Conservation (phyloP, 352 stramenopile species). For the Globisporangium rhizosaccharum region DNA sequence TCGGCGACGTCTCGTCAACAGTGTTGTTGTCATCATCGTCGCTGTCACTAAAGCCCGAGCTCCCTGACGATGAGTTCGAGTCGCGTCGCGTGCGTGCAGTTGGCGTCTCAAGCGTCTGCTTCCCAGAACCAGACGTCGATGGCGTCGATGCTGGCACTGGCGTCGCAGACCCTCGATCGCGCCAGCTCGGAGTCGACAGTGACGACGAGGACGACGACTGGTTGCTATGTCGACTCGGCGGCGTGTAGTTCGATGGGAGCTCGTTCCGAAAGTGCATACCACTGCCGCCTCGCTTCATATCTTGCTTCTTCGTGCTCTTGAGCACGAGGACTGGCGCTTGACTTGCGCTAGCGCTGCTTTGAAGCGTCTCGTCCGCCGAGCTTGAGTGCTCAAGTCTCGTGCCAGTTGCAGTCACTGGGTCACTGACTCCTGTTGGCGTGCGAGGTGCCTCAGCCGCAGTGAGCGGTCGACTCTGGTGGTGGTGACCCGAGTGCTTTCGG, state of each 20-base stretch:
- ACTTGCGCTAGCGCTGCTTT: not conserved
- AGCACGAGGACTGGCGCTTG: slow-evolving; percentile 7
- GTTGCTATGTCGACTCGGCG: slow-evolving; percentile 19
- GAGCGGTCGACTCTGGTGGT: not conserved
- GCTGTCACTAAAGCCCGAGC: slow-evolving; percentile 12
- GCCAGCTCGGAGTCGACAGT: slow-evolving; percentile 9
- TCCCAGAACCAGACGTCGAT: slow-evolving; percentile 10
- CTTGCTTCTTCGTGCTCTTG: slow-evolving; percentile 29
- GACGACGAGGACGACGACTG: not conserved
- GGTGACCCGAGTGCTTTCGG: not conserved
- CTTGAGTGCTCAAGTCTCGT: slow-evolving; percentile 13
- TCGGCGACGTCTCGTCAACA: too few relatives aligned
- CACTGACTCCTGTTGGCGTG: not conserved
- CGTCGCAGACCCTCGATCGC: slow-evolving; percentile 10
- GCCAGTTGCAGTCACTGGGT: not conserved
- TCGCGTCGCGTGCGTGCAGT: not conserved
- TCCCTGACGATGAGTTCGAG: slow-evolving; percentile 13
- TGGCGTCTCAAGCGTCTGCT: slow-evolving; percentile 1
- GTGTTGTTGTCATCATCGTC: not conserved
- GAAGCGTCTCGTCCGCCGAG: not conserved
- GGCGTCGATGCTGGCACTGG: slow-evolving; percentile 16
- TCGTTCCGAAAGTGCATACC: slow-evolving; percentile 78
- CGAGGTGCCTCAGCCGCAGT: not conserved
- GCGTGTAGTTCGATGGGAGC: slow-evolving; percentile 57
- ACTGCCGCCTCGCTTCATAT: slow-evolving; percentile 8